Conservation (phyloP, 2,329 filamentous ascomycete species). For the Cladosporium sp. region DNA sequence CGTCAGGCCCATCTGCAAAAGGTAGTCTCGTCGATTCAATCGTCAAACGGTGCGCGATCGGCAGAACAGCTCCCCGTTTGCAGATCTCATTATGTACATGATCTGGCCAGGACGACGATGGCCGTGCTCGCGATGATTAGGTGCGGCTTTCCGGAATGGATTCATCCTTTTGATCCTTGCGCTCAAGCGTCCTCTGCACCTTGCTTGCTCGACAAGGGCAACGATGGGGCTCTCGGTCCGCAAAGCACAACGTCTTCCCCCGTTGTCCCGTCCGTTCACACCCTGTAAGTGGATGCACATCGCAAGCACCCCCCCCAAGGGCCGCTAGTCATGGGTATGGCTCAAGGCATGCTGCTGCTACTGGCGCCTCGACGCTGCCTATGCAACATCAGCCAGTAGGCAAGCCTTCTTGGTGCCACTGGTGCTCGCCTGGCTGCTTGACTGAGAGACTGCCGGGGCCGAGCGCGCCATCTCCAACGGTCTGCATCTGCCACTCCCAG, state of each 20-base stretch:
- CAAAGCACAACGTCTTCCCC: conserved; percentile 3
- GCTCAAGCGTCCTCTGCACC: too few relatives aligned
- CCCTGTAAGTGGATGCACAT: conserved; percentile 2
- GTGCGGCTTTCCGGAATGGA: too few relatives aligned
- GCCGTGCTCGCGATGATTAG: too few relatives aligned
- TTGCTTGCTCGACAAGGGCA: neutral
- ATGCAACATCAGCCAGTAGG: conserved; percentile 3
- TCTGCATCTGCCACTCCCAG: neutral
- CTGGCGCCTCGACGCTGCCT: neutral
- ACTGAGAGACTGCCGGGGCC: conserved; percentile 5
- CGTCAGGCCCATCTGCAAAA: too few relatives aligned
- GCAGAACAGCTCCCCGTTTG: too few relatives aligned
- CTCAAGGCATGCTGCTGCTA: neutral
- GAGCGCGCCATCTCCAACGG: neutral
- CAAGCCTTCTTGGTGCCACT: neutral
- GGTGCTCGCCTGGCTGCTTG: neutral
- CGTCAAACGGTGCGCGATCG: too few relatives aligned
- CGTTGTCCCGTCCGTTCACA: neutral
- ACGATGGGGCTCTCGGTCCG: conserved; percentile 6
- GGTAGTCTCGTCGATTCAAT: too few relatives aligned
- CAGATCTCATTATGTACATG: too few relatives aligned
- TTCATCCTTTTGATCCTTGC: too few relatives aligned
- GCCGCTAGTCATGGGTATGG: conserved; percentile 7
- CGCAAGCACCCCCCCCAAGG: neutral
- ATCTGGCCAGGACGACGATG: too few relatives aligned